Evolutionary conservation across 768 basidiomycete genomes (phyloP).

Genomic region (Boletus sp.): DNA sequence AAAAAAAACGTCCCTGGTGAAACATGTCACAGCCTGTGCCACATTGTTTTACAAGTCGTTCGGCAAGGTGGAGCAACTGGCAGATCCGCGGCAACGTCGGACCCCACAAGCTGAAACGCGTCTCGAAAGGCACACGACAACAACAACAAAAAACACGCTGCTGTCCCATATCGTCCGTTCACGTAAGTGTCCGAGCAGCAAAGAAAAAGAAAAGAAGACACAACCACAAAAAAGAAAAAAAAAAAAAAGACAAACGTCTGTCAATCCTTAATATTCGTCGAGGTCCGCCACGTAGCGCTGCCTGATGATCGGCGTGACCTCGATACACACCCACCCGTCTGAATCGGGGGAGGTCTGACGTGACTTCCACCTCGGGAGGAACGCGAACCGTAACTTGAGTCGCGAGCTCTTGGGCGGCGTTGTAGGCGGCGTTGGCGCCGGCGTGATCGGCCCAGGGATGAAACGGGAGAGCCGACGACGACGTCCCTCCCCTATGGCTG

Average conservation of each 20-base stretch:
- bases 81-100: neutral
- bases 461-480: slow-evolving; percentile 8
- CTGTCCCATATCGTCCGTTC: neutral
- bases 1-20: neutral
- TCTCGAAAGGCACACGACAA: neutral
- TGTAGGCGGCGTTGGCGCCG: slow-evolving; percentile 2
- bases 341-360: slow-evolving; percentile 11
- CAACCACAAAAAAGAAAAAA: too few relatives aligned
- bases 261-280: slow-evolving; percentile 10
- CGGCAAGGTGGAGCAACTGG: neutral
- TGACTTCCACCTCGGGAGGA: slow-evolving; percentile 17
- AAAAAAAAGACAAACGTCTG: neutral
- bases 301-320: slow-evolving; percentile 24
- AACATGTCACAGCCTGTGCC: neutral
- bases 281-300: slow-evolving; percentile 16
- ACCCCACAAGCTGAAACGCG: slow-evolving; percentile 1
- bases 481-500: neutral
- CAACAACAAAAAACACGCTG: neutral
- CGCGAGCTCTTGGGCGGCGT: slow-evolving; percentile 18
- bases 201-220: too few relatives aligned
- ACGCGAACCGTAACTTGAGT: slow-evolving; percentile 12
- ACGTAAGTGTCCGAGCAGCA: too few relatives aligned
- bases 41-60: slow-evolving; percentile 4
- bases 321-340: slow-evolving; percentile 32
- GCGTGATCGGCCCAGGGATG: neutral